Evolutionary conservation across 2,329 filamentous ascomycete genomes (phyloP).

Genomic region (Dactylellina cionopaga): DNA sequence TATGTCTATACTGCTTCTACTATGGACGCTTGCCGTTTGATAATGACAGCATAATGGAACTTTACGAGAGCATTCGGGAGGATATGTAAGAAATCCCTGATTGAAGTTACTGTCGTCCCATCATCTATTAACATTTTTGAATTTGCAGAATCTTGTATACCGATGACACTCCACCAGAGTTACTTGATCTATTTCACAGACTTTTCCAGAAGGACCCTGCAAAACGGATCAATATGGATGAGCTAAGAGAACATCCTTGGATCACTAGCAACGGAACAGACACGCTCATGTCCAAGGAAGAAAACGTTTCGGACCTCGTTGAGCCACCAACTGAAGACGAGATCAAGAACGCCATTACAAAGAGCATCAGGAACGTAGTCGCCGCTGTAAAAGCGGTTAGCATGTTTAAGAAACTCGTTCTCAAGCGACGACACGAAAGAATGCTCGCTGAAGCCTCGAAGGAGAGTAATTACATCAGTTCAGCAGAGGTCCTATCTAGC

Average conservation of each 20-base stretch:
- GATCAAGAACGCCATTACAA: constrained; percentile 88
- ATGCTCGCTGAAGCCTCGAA: constrained; percentile 28
- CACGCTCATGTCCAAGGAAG: constrained; percentile 78
- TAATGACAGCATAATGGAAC: constrained; percentile 78
- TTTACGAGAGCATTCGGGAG: constrained; percentile 86
- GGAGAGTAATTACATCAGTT: constrained; percentile 9
- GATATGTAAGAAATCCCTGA: constrained; percentile 63
- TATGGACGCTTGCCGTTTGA: constrained; percentile 92
- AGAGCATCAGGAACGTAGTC: constrained; percentile 85
- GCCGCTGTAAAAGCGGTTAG: constrained; percentile 90
- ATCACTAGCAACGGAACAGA: constrained; percentile 84
- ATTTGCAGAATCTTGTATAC: constrained; percentile 67
- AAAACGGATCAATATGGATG: constrained; percentile 82
- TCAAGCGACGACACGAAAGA: constrained; percentile 52
- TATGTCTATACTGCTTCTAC: constrained; percentile 89
- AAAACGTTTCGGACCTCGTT: constrained; percentile 84
- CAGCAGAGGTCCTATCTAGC: constrained; percentile 30
- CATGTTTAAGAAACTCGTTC: constrained; percentile 75
- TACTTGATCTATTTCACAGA: constrained; percentile 76
- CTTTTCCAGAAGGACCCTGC: constrained; percentile 86
- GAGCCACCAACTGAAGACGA: constrained; percentile 89
- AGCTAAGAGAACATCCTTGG: constrained; percentile 91
- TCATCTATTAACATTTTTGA: constrained; percentile 10
- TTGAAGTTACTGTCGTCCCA: background rate
- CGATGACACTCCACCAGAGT: constrained; percentile 71